phyloP scores from a whole-genome alignment of 2,329 filamentous ascomycete genomes.

The Alternaria triticimaculans region DNA sequence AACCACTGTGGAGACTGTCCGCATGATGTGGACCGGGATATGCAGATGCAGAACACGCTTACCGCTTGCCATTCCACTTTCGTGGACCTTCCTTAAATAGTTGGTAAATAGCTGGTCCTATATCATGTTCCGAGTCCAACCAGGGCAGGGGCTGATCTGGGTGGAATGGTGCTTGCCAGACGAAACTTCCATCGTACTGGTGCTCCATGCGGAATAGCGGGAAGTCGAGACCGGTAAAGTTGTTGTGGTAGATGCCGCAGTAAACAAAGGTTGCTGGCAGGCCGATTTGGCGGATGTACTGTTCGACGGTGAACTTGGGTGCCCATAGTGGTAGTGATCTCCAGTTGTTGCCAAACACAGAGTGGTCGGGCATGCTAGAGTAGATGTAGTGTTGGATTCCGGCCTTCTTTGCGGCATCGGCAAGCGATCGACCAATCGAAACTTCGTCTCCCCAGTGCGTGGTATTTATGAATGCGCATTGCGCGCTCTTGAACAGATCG shows the following conservation, averaged over 20 bases:
- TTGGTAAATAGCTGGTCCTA: conserved; percentile 89
- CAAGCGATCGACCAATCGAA: conserved; percentile 84
- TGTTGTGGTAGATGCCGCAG: conserved; percentile 98
- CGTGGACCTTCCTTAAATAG: conserved; percentile 91
- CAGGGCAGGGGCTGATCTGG: conserved; percentile 88
- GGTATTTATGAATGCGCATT: conserved; percentile 96
- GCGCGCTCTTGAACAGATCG: conserved; percentile 80
- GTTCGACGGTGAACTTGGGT: conserved; percentile 89
- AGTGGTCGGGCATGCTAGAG: conserved; percentile 96
- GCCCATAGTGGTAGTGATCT: conserved; percentile 89
- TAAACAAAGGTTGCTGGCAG: conserved; percentile 93
- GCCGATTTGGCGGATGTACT: conserved; percentile 82
- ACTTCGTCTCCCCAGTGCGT: conserved; percentile 96
- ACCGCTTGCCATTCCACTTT: conserved; percentile 81
- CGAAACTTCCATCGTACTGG: conserved; percentile 81
- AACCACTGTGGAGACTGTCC: conserved; percentile 30
- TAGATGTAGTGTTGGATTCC: conserved; percentile 93
- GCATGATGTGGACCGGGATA: conserved; percentile 26
- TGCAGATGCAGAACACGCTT: conserved; percentile 44
- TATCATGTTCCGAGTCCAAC: conserved; percentile 95
- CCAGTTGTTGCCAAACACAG: conserved; percentile 77
- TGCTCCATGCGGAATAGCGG: conserved; percentile 96
- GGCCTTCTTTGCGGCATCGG: conserved; percentile 84
- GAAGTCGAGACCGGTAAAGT: conserved; percentile 92
- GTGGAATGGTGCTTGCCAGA: conserved; percentile 94